Evolutionary conservation across 345 rosid genomes (phyloP).

Genomic region (Cardamine chenopodiifolia): DNA sequence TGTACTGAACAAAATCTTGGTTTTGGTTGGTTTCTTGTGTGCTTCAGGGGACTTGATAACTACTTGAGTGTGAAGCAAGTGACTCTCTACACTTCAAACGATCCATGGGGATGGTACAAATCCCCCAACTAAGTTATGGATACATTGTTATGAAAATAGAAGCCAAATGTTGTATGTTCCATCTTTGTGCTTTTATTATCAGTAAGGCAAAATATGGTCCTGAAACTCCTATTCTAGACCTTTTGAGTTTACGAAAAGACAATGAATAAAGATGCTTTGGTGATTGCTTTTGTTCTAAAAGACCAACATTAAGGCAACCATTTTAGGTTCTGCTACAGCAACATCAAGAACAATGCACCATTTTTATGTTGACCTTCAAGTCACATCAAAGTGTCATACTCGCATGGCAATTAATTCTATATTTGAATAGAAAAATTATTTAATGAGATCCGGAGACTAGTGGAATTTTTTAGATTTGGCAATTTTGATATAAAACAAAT

Average conservation of each 20-base stretch:
- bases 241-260: constrained; percentile 5
- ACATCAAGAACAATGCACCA: constrained; percentile 18
- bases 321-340: constrained; percentile 9
- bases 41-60: constrained; percentile 84
- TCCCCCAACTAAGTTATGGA: constrained; percentile 54
- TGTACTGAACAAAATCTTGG: constrained; percentile 28
- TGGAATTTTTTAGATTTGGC: neutral
- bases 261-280: constrained; percentile 27
- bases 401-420: constrained; percentile 8
- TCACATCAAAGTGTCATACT: constrained; percentile 35
- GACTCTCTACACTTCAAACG: constrained; percentile 68
- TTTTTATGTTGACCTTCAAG: constrained; percentile 43
- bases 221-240: constrained; percentile 16
- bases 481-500: neutral
- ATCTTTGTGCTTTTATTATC: neutral
- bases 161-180: constrained; percentile 4
- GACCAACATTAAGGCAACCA: neutral
- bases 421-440: neutral
- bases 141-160: neutral
- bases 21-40: constrained; percentile 19
- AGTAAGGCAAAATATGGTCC: constrained; percentile 12
- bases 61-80: constrained; percentile 94
- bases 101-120: constrained; percentile 93
- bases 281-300: constrained; percentile 19
- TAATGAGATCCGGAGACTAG: constrained; percentile 5